Conservation (phyloP, 371 early-diverging fungal species). For the Globomyces sp. region DNA sequence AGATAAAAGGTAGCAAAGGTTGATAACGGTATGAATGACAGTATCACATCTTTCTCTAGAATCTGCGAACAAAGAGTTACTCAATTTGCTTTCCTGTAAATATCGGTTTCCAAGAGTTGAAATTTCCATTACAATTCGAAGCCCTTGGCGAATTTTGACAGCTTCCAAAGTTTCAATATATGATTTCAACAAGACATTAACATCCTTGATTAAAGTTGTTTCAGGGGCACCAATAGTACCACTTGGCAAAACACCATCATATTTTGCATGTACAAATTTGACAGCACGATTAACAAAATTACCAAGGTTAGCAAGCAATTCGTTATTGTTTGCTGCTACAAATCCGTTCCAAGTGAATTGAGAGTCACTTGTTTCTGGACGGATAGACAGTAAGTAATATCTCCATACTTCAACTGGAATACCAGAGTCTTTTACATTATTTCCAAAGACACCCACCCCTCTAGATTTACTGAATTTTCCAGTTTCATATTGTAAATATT, state of each 20-base stretch:
- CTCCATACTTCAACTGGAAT: conserved; percentile 97
- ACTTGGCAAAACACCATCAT: conserved; percentile 74
- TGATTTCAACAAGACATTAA: conserved; percentile 73
- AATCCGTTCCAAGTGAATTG: conserved; percentile 97
- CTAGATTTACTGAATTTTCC: conserved; percentile 99
- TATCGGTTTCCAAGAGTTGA: conserved; percentile 94
- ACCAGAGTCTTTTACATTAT: conserved; percentile 90
- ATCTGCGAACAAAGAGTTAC: conserved; percentile 79
- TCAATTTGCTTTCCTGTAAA: conserved; percentile 89
- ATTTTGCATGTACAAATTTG: conserved; percentile 89
- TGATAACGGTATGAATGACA: conserved; percentile 79
- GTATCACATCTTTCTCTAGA: conserved; percentile 78
- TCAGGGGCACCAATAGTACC: conserved; percentile 56
- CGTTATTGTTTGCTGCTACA: conserved; percentile 90
- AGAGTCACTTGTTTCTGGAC: conserved; percentile 98
- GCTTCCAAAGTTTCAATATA: conserved; percentile 81
- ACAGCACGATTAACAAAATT: conserved; percentile 98
- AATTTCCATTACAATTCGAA: conserved; percentile 89
- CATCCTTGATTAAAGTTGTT: conserved; percentile 69
- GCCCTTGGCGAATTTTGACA: conserved; percentile 84
- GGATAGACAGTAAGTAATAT: conserved; percentile 94
- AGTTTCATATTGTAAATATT: conserved; percentile 98
- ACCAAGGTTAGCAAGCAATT: conserved; percentile 96
- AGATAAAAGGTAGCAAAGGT: conserved; percentile 86
- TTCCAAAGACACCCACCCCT: conserved; percentile 98